These are phyloP conservation scores for Penicillium parvum DNA, from an alignment of 495 filamentous ascomycete species.

Conservation along the genomic window DNA sequence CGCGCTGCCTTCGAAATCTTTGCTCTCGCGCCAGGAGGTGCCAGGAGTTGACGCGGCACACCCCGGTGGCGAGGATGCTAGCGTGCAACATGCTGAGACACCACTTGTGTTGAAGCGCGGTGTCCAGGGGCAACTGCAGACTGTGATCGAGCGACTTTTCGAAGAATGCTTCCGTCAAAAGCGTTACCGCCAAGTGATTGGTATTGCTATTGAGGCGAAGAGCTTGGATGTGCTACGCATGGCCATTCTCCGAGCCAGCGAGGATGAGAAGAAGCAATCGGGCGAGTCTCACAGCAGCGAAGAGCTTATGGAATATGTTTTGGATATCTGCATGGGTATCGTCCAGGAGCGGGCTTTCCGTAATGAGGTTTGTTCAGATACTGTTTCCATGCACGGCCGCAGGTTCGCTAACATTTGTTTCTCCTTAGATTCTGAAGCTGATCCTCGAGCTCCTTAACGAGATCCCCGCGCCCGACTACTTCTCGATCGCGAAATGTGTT, in stretches of 20 bases:
- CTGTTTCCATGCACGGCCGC: background rate
- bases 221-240: conserved; percentile 84
- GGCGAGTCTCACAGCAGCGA: conserved; percentile 64
- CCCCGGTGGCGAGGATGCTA: conserved; percentile 50
- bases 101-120: conserved; percentile 51
- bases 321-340: conserved; percentile 95
- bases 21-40: conserved; percentile 77
- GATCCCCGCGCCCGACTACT: conserved; percentile 88
- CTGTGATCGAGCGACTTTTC: conserved; percentile 82
- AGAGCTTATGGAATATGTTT: conserved; percentile 92
- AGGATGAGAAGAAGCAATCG: conserved; percentile 65
- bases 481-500: conserved; percentile 96
- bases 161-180: conserved; percentile 83
- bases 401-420: conserved; percentile 15
- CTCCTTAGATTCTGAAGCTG: conserved; percentile 70
- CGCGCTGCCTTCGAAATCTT: conserved; percentile 81
- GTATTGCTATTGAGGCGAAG: conserved; percentile 94
- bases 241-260: conserved; percentile 75
- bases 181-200: conserved; percentile 95
- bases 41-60: conserved; percentile 52
- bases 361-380: conserved; percentile 54
- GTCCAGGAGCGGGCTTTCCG: conserved; percentile 90
- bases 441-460: conserved; percentile 86
- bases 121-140: conserved; percentile 69
- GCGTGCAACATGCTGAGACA: conserved; percentile 49